Evolutionary conservation across 257 asterid species (phyloP).

Genomic region (Nicotiana noctiflora): DNA sequence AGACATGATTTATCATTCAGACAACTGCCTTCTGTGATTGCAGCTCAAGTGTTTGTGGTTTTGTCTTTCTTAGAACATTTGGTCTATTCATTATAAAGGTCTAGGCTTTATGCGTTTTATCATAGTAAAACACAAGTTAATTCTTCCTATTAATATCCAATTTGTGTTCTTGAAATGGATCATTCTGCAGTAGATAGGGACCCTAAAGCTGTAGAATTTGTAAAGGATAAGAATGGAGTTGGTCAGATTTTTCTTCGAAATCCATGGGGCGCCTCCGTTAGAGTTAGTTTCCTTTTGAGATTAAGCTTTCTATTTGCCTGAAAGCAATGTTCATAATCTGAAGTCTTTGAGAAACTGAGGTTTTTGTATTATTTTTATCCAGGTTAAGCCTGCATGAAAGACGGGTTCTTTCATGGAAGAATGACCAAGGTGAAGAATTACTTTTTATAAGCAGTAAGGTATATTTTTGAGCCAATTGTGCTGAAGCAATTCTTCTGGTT

Average conservation of each 20-base stretch:
- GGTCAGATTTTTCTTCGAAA: constrained; percentile 53
- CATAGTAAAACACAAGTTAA: too few relatives aligned
- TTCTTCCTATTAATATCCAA: too few relatives aligned
- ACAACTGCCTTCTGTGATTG: constrained; percentile 25
- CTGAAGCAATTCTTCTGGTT: neutral
- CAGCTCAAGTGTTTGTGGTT: constrained; percentile 4
- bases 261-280: constrained; percentile 61
- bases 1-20: too few relatives aligned
- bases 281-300: constrained; percentile 43
- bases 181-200: constrained; percentile 33
- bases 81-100: neutral
- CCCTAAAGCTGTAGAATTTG: too few relatives aligned
- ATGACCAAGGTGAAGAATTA: constrained; percentile 59
- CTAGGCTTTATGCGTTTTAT: neutral
- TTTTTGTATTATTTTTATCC: constrained; percentile 12
- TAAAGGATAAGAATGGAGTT: constrained; percentile 38
- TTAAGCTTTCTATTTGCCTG: neutral
- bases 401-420: constrained; percentile 90
- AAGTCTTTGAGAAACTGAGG: neutral
- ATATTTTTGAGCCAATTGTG: neutral
- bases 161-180: constrained; percentile 44
- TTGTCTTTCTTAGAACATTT: neutral
- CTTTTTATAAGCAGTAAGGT: constrained; percentile 75
- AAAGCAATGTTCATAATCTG: neutral
- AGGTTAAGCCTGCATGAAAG: constrained; percentile 93